Evolutionary conservation across 495 filamentous ascomycete species (phyloP), one percentile per base, ranked within the genome.

Genomic region (Lepraria neglecta): DNA sequence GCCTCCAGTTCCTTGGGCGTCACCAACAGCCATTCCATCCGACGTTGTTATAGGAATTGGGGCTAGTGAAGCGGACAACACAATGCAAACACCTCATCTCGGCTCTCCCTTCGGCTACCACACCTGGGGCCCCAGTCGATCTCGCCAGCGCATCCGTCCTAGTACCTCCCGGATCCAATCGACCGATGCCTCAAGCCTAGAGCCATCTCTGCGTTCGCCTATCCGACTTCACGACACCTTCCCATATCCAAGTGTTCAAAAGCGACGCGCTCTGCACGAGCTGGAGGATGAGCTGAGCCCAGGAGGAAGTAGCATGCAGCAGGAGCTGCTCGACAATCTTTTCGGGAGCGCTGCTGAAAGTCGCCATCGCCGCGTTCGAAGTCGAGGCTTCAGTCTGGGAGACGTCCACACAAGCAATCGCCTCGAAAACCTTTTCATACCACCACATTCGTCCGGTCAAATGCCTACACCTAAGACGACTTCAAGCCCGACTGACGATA

Each of bases 101-200:
- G 80, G 77, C 51, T 86, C 82, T 21, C 85, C 82, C 17, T 85
- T 82, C 62, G 74, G 75, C 19, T 79, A 78, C 67, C 77, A 74
- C 47, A 84, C 82, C 0, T 84, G 82, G 78, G 80, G 79, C 27
- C 81, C 81, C 9, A 77, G 76, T 61, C 71, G 70, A 38, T 77
- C 76, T 9, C 69, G 66, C 31, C 73, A 71, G 38, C 64, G 70
- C 56, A 46, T 65, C 52, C 64, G 74, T 33, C 66, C 69, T 31
- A 65, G 73, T 56, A 68, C 74, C 11, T 66, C 68, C 14, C 46
- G 60, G 21, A 61, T 56, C 6, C 63, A 59, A 27, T 65, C 6
- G 14, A 67, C 69, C 35, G 64, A 69, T 33, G 64, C 69, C 38
- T 74, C 75, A 42, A 77, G 76, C 4, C 66, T 78, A n/a, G 73